Base-by-base conservation (phyloP, 352 stramenopile genomes). In the Phytophthora crassamura region DNA sequence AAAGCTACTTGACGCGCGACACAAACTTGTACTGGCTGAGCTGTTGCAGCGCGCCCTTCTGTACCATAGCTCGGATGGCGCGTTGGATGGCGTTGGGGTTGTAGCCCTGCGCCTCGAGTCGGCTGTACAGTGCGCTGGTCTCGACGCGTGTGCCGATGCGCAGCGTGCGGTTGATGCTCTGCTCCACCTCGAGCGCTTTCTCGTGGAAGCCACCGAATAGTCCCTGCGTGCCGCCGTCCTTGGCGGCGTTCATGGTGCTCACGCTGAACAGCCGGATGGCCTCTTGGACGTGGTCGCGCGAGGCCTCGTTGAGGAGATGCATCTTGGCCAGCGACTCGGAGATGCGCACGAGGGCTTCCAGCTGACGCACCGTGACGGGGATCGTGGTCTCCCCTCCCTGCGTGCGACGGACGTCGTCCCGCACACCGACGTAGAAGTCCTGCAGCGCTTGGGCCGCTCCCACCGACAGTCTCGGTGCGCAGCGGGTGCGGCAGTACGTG, bases 251-350 rank as follows among this genome's bases (percentile, higher is more conserved):
- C 92, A 99, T 98, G 6, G 97, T 99, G 62, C 95, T 99, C 22
- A 99, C 97, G 63, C 95, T 98, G 74, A 99, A 99, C 12, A 99
- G 77, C 1, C 97, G 94, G 36, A 99, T 88, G 0, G 98, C 97
- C 69, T 99, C 98, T 11, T 93, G 90, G 40, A 99, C 97, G 73
- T 99, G 85, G n/a, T 89, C 83, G 28, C 74, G 74, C 28, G 72
- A 82, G 4, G 90, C 90, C 59, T 96, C 87, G 38, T 83, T 92
- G 18, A 89, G 79, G 10, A 99, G 75, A 22, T 97, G 88, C 95
- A 99, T 99, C 84, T 99, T 99, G 22, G 98, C 98, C 18, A 99
- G 78, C 43, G 93, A 95, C 82, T 99, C 98, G 1, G 91, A 92
- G 43, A 99, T 96, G 35, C 97, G 95, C 49, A 99, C 96, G 5